Conservation (phyloP, 352 stramenopile genomes). For the Thraustochytrium striatum region DNA sequence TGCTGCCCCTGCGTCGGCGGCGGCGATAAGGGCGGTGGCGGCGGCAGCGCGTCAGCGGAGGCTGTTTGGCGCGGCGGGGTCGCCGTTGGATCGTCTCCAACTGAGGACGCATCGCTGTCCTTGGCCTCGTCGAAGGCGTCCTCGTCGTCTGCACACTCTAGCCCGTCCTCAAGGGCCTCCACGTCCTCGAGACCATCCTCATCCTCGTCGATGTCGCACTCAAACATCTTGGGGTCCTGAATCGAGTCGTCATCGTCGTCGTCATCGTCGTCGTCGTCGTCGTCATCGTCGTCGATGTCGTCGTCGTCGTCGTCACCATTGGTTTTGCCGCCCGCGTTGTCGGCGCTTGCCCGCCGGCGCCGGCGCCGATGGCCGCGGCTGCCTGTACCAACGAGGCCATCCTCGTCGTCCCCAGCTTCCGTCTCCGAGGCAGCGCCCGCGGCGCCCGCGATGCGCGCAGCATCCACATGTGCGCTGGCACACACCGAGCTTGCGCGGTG, state of each 20-base stretch:
- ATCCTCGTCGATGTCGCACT: conserved; percentile 32
- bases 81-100: too few species aligned
- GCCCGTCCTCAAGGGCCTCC: neutral
- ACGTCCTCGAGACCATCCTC: conserved; percentile 13
- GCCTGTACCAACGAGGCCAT: too few species aligned
- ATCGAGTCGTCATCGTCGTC: conserved; percentile 21
- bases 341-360: too few species aligned
- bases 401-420: neutral
- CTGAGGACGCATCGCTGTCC: too few species aligned
- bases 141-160: neutral
- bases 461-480: conserved; percentile 1
- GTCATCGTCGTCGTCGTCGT: neutral
- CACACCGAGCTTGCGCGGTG: too few species aligned
- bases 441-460: neutral
- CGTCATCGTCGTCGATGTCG: neutral
- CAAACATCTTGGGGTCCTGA: conserved; percentile 34
- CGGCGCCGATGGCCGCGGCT: too few species aligned
- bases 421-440: neutral
- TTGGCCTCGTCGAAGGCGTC: neutral
- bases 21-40: neutral
- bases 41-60: neutral
- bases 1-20: neutral
- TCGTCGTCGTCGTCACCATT: neutral
- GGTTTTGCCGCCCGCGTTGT: neutral
- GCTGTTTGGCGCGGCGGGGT: too few species aligned